A percentile compares a stretch with the other conserved stretches of the same genome.
These are phyloP conservation scores for Leishmania martiniquensis DNA, from an alignment of 208 protist genomes.

Conservation along the genomic window DNA sequence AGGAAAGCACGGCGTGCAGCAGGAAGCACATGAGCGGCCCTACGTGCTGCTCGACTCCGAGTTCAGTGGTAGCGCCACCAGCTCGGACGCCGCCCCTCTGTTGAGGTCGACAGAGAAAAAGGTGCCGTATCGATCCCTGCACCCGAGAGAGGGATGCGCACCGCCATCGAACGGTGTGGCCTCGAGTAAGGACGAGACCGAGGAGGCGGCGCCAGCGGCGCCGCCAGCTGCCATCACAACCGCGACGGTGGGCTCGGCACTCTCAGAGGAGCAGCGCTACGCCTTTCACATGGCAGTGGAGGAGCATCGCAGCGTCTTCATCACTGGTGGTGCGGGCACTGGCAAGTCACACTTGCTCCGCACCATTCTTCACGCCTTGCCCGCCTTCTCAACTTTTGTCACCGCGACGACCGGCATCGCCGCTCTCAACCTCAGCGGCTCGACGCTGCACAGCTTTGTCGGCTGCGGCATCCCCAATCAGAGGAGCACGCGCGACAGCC, in stretches of 20 bases:
- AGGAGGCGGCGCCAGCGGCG: neutral
- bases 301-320: conserved; percentile 66
- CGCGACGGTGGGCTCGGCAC: neutral
- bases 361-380: conserved; percentile 64
- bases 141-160: neutral
- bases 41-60: conserved; percentile 24
- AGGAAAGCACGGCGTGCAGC: neutral
- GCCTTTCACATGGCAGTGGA: conserved; percentile 49
- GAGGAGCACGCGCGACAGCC: conserved; percentile 12
- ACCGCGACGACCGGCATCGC: conserved; percentile 90
- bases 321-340: conserved; percentile 89
- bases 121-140: neutral
- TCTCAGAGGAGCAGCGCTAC: conserved; percentile 72
- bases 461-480: conserved; percentile 69
- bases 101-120: neutral
- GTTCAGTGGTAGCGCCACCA: neutral
- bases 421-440: conserved; percentile 84
- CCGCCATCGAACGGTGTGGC: neutral
- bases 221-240: neutral
- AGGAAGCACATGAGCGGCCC: neutral
- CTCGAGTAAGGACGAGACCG: neutral
- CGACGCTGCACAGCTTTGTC: conserved; percentile 87
- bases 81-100: neutral
- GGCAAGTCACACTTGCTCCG: conserved; percentile 89
- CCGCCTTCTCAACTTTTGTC: conserved; percentile 57